Base-by-base conservation (phyloP, 108 stramenopile species). In the Cyclotella choctawhatcheeana region DNA sequence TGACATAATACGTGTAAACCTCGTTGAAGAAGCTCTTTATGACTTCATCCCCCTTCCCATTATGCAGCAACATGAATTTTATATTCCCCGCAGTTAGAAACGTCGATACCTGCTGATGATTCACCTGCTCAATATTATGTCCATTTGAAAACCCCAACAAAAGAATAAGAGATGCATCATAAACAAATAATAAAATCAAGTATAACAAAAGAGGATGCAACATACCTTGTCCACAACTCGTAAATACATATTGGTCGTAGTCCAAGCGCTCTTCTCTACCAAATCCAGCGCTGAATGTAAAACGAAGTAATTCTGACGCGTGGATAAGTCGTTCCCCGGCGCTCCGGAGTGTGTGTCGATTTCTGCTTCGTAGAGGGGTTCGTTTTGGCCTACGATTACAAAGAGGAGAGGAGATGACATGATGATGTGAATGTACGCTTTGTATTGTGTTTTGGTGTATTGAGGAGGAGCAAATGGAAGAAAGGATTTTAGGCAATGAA, bases 291-390 rank as follows among this genome's bases (percentile, higher is more conserved):
- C 85, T 2, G 95, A 95, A 81, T 97, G 97, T 8, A 96, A 63
- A 10, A 97, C 94, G 70, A 97, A 97, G 55, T 97, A 96, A 77
- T 92, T 95, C 67, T 96, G 93, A 55, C 96, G 82, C 5, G 97
- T 95, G 17, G 86, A 86, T 24, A 88, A 83, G 64, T 96, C 82
- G 35, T 58, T 71, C 80, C 70, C 54, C 43, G 44, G 29, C 25
- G 64, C 34, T 13, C 69, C 69, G 17, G 67, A 64, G 43, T 76
- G 69, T 51, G 86, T 86, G 76, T 87, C 79, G 29, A 96, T 84
- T 65, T 96, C 92, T 0, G 92, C 91, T 74, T 92, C 91, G 73
- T 84, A 96, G 22, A 96, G 79, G 16, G 94, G 94, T 72, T 96
- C 92, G 64, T 90, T 90, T 56, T 77, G 85, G 34, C 94, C 94